Evolutionary conservation across 2,329 filamentous ascomycete species (phyloP).

Genomic region (Rhinocladiella mackenziei): DNA sequence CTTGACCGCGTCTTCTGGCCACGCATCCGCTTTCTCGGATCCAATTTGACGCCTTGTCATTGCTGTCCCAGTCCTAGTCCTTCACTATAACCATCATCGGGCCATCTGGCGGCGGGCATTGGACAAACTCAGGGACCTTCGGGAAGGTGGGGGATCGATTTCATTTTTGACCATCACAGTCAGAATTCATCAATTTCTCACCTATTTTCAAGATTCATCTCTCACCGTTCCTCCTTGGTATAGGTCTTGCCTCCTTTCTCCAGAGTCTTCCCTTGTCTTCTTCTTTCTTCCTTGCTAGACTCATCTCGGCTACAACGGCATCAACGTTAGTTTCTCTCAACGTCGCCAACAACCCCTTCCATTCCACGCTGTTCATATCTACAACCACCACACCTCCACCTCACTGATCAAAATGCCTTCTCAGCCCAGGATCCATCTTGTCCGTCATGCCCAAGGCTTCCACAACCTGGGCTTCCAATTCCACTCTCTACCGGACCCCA

Average conservation of each 20-base stretch:
- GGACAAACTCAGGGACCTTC: too few species aligned
- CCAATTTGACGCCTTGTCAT: background rate
- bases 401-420: slow-evolving; percentile 10
- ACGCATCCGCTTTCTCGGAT: background rate
- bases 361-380: too few species aligned
- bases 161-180: too few species aligned
- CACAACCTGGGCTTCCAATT: slow-evolving; percentile 73
- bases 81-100: background rate
- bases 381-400: background rate
- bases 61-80: background rate
- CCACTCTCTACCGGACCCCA: slow-evolving; percentile 70
- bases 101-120: too few species aligned
- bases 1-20: too few species aligned
- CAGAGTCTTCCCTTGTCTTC: too few species aligned
- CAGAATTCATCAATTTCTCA: background rate
- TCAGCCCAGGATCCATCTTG: slow-evolving; percentile 26
- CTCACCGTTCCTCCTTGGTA: background rate
- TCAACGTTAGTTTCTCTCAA: too few species aligned
- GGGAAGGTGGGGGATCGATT: too few species aligned
- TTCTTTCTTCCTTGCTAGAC: too few species aligned
- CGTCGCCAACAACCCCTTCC: too few species aligned
- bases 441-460: slow-evolving; percentile 55
- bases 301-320: too few species aligned
- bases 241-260: background rate
- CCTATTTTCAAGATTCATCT: background rate